phyloP scores from a whole-genome alignment of 305 asterid species.

The Petunia hybrid region DNA sequence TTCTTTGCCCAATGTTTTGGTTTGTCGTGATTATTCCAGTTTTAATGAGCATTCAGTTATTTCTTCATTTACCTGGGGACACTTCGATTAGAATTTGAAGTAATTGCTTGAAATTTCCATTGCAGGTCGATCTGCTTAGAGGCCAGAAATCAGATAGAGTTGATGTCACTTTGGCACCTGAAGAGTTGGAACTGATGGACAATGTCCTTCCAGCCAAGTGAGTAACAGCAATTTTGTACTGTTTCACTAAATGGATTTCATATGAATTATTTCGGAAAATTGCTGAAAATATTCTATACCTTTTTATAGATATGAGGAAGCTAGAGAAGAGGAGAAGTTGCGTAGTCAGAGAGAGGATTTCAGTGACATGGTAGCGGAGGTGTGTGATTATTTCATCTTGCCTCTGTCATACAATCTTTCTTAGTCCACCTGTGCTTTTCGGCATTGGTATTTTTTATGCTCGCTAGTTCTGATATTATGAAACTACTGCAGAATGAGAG shows the following conservation, averaged over 20 bases:
- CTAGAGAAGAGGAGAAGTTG: conserved; percentile 93
- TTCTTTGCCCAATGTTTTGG: not conserved
- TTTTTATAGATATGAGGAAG: conserved; percentile 82
- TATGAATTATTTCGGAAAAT: not conserved
- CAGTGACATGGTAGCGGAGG: conserved; percentile 99
- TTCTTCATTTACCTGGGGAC: not conserved
- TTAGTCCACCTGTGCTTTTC: not conserved
- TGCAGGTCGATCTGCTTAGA: conserved; percentile 87
- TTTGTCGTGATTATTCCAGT: conserved; percentile 6
- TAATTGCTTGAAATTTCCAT: not conserved
- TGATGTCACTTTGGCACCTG: conserved; percentile 90
- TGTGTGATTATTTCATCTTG: conserved; percentile 29
- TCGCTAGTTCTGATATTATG: not conserved
- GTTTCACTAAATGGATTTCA: not conserved
- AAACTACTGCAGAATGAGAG: conserved; percentile 63
- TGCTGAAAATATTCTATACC: not conserved
- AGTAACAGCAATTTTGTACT: conserved; percentile 33
- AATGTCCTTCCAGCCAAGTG: conserved; percentile 95
- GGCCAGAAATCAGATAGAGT: conserved; percentile 94
- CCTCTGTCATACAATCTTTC: not conserved
- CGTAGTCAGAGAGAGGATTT: conserved; percentile 92
- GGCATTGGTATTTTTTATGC: not conserved
- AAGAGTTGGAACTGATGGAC: conserved; percentile 90
- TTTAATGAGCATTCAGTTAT: not conserved
- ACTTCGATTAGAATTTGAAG: not conserved